These are phyloP conservation scores for Xylaria sp. DNA, from an alignment of 2,329 filamentous ascomycete species.

Conservation along the genomic window DNA sequence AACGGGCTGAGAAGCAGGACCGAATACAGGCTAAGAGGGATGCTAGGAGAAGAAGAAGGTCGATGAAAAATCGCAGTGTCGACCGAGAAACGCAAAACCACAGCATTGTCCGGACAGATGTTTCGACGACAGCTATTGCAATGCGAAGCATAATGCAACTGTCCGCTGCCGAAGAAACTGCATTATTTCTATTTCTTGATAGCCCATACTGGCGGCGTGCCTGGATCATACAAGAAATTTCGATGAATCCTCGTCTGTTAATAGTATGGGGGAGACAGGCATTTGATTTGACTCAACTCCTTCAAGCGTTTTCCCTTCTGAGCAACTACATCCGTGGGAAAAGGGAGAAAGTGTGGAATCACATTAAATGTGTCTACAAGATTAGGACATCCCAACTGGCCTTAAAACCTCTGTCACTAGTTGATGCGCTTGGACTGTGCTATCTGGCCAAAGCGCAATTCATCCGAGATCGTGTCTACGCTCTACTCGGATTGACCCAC, in stretches of 20 bases:
- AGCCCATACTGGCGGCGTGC: conserved; percentile 33
- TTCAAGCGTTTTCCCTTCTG: conserved; percentile 21
- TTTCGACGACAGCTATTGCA: not conserved
- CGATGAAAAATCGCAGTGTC: conserved; percentile 3
- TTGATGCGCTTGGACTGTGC: conserved; percentile 32
- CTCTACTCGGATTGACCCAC: conserved; percentile 36
- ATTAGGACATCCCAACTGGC: conserved; percentile 33
- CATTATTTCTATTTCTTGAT: conserved; percentile 31
- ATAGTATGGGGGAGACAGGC: conserved; percentile 34
- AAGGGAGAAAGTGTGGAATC: conserved; percentile 27
- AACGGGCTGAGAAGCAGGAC: conserved; percentile 9
- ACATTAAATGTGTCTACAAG: conserved; percentile 32
- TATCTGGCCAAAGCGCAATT: conserved; percentile 32
- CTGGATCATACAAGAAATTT: conserved; percentile 38
- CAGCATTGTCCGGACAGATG: not conserved
- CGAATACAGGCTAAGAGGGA: conserved; percentile 19
- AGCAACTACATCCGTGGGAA: conserved; percentile 22
- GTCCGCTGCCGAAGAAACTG: conserved; percentile 34
- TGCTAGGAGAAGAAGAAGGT: conserved; percentile 21
- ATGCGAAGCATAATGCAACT: conserved; percentile 19
- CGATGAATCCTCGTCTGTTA: conserved; percentile 32
- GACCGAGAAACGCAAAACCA: not conserved
- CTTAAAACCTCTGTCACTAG: conserved; percentile 33
- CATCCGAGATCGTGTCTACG: conserved; percentile 31
- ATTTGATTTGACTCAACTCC: conserved; percentile 33